These are phyloP conservation scores for Prunus davidiana DNA, from an alignment of 306 rosid genomes.

Conservation along the genomic window DNA sequence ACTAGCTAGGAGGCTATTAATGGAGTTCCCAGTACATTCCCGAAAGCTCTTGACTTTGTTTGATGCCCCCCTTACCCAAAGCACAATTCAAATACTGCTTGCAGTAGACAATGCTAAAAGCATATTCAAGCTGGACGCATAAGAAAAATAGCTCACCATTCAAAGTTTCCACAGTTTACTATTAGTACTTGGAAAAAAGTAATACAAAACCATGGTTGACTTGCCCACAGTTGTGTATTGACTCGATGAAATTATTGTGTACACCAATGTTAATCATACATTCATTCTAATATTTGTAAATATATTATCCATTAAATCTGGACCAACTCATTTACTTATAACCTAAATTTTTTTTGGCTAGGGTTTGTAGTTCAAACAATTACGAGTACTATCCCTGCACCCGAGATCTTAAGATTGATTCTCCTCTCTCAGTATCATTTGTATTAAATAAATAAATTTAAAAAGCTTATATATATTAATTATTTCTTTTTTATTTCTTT, in stretches of 20 bases:
- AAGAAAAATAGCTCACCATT: slow-evolving; percentile 15
- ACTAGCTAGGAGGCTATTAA: background rate
- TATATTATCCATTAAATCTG: too few species aligned
- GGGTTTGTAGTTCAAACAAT: too few species aligned
- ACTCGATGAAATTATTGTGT: slow-evolving; percentile 23
- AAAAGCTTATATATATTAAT: too few species aligned
- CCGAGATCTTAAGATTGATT: too few species aligned
- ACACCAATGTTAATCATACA: slow-evolving; percentile 2
- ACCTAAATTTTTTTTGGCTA: background rate
- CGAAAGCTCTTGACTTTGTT: slow-evolving; percentile 20
- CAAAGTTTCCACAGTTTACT: slow-evolving; percentile 12
- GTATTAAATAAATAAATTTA: too few species aligned
- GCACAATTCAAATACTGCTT: slow-evolving; percentile 27
- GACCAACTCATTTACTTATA: background rate
- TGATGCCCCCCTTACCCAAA: slow-evolving; percentile 34
- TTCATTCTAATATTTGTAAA: background rate
- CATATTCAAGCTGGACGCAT: slow-evolving; percentile 16
- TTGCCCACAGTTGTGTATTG: slow-evolving; percentile 28
- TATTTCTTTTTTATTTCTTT: too few species aligned
- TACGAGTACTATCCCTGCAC: too few species aligned
- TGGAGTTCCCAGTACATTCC: slow-evolving; percentile 4
- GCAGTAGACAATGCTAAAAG: slow-evolving; percentile 17
- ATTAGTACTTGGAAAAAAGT: background rate
- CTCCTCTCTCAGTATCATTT: too few species aligned
- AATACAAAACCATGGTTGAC: slow-evolving; percentile 24